These are phyloP conservation scores for Tricholoma sp. DNA, from an alignment of 768 basidiomycete genomes.

Conservation along the genomic window DNA sequence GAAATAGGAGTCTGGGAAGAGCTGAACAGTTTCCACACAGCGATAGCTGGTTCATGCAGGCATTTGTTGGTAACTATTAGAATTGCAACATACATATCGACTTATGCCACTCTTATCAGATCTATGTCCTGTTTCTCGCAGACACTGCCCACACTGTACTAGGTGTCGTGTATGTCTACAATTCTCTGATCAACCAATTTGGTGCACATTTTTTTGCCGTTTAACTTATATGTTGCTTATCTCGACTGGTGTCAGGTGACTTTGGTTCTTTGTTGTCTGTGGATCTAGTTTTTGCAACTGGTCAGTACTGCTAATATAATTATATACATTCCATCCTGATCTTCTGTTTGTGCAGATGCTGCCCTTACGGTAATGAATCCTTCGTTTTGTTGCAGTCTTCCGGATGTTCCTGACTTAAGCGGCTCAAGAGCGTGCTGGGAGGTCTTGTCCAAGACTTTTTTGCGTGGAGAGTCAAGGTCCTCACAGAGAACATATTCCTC, in stretches of 20 bases:
- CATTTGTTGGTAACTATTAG: constrained; percentile 28
- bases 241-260: not conserved
- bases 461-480: constrained; percentile 19
- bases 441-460: constrained; percentile 14
- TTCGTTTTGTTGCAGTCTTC: not conserved
- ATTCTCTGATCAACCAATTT: constrained; percentile 41
- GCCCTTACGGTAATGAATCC: constrained; percentile 8
- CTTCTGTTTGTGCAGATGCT: constrained; percentile 5
- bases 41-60: constrained; percentile 41
- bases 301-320: not conserved
- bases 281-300: constrained; percentile 10
- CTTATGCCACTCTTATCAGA: constrained; percentile 20
- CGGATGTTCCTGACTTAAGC: not conserved
- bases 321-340: not conserved
- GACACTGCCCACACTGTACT: constrained; percentile 46
- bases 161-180: constrained; percentile 40
- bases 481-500: constrained; percentile 13
- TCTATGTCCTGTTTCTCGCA: constrained; percentile 36
- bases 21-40: constrained; percentile 17
- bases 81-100: not conserved
- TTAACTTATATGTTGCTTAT: not conserved
- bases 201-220: constrained; percentile 23
- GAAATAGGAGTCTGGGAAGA: too few species aligned
- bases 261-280: constrained; percentile 3
- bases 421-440: constrained; percentile 7